phyloP scores from a whole-genome alignment of 1,284 basidiomycete species.

The Fomitiporia mediterranea region DNA sequence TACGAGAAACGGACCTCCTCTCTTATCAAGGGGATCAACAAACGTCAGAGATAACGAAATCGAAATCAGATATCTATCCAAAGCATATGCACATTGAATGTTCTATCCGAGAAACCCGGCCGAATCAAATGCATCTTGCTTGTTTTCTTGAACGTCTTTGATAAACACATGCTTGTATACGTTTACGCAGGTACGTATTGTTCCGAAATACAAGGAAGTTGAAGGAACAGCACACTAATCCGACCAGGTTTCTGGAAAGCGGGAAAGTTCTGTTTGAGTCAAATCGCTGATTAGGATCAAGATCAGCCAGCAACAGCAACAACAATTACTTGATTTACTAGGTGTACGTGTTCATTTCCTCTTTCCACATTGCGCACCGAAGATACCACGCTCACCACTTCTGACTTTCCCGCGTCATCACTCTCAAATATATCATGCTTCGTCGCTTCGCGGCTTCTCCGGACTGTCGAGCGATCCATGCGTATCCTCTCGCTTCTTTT shows the following conservation, averaged over 20 bases:
- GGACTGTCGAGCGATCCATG: constrained; percentile 5
- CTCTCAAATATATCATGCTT: background rate
- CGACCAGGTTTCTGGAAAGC: background rate
- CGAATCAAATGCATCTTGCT: background rate
- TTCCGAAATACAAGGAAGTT: background rate
- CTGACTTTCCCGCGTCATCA: background rate
- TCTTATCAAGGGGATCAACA: background rate
- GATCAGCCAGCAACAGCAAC: background rate
- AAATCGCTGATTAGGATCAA: background rate
- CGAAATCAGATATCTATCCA: background rate
- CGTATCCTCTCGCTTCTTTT: too few species aligned
- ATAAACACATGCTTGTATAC: background rate
- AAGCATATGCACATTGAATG: background rate
- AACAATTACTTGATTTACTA: background rate
- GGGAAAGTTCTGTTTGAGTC: background rate
- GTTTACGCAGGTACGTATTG: background rate
- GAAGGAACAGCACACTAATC: background rate
- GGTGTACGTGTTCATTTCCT: too few species aligned
- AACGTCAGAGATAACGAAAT: background rate
- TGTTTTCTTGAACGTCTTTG: background rate
- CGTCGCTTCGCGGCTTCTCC: background rate
- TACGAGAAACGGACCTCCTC: background rate
- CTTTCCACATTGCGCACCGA: background rate
- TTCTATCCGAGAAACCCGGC: background rate
- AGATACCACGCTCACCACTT: background rate